These are phyloP conservation scores for Aspergillus alliaceus DNA, from an alignment of 2,329 filamentous ascomycete species.

Conservation along the genomic window DNA sequence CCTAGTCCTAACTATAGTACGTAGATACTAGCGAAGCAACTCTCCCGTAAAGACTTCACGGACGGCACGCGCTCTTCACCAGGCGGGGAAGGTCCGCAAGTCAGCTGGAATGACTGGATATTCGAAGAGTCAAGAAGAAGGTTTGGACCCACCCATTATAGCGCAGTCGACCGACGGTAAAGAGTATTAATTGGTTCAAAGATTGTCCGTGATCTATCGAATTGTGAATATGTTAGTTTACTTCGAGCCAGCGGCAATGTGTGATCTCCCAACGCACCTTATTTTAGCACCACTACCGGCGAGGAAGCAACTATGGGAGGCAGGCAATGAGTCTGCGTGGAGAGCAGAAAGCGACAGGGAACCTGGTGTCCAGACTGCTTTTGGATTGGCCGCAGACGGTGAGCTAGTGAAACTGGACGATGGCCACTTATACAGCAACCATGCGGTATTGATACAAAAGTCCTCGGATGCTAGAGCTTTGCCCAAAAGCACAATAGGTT, in stretches of 20 bases:
- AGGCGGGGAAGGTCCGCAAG: neutral
- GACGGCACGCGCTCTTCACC: too few relatives aligned
- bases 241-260: slow-evolving; percentile 42
- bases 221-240: slow-evolving; percentile 46
- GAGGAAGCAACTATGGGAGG: slow-evolving; percentile 48
- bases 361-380: slow-evolving; percentile 3
- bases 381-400: neutral
- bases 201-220: slow-evolving; percentile 42
- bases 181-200: slow-evolving; percentile 11
- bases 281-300: slow-evolving; percentile 46
- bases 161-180: too few relatives aligned
- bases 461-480: neutral
- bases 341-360: slow-evolving; percentile 30
- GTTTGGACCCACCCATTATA: too few relatives aligned
- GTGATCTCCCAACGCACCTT: slow-evolving; percentile 35
- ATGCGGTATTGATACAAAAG: neutral
- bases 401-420: neutral
- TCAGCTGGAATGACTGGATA: neutral
- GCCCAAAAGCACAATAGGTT: too few relatives aligned
- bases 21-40: neutral
- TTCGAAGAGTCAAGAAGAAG: slow-evolving; percentile 1
- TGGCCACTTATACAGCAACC: neutral
- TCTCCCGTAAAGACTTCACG: neutral
- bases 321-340: slow-evolving; percentile 37
- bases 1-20: neutral